These are phyloP conservation scores for Gorgonomyces haynaldii DNA, from an alignment of 192 early-diverging fungal genomes.

Conservation along the genomic window DNA sequence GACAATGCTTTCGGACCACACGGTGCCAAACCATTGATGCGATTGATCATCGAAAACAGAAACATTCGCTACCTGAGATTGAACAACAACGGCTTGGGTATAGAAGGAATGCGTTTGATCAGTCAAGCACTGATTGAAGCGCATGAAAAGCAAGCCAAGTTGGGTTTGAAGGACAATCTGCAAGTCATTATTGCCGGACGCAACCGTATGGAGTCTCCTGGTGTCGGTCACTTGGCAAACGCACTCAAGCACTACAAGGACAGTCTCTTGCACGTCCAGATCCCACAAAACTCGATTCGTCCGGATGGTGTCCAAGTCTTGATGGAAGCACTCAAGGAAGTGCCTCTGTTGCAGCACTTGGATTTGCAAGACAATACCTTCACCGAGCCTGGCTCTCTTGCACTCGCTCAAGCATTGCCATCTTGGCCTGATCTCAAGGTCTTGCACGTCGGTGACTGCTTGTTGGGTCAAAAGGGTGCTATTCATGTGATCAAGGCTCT, in stretches of 20 bases:
- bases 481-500: slow-evolving; percentile 55
- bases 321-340: slow-evolving; percentile 45
- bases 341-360: slow-evolving; percentile 55
- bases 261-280: slow-evolving; percentile 66
- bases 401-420: slow-evolving; percentile 64
- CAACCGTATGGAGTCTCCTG: slow-evolving; percentile 85
- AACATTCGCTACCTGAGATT: slow-evolving; percentile 74
- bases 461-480: slow-evolving; percentile 65
- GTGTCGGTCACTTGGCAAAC: slow-evolving; percentile 59
- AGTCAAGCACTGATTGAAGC: slow-evolving; percentile 69
- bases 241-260: slow-evolving; percentile 69
- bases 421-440: slow-evolving; percentile 65
- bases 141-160: slow-evolving; percentile 56
- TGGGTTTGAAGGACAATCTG: slow-evolving; percentile 52
- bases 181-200: slow-evolving; percentile 79
- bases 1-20: slow-evolving; percentile 99
- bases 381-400: slow-evolving; percentile 62
- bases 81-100: slow-evolving; percentile 95
- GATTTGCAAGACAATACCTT: slow-evolving; percentile 98
- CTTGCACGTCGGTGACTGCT: slow-evolving; percentile 86
- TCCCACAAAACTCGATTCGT: slow-evolving; percentile 97
- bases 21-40: slow-evolving; percentile 77
- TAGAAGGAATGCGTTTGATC: slow-evolving; percentile 50
- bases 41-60: slow-evolving; percentile 71
- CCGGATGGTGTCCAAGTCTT: slow-evolving; percentile 82